Evolutionary conservation across 1,284 basidiomycete genomes (phyloP), one percentile per base, ranked within the genome.

Genomic region (Phellinidium pouzarii): DNA sequence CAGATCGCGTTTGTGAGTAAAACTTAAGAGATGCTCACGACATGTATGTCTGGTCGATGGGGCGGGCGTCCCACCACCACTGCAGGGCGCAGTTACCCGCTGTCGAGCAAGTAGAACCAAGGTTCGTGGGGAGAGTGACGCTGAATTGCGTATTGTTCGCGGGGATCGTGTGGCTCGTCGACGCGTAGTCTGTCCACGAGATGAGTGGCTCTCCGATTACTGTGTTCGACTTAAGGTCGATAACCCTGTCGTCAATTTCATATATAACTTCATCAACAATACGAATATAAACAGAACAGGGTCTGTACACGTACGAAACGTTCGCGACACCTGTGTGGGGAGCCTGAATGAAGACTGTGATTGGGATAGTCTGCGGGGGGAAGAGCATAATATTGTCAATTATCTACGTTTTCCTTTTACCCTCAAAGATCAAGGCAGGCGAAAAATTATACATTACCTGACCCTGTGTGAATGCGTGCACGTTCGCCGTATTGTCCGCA

Each of bases 11-110:
- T 31, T 31, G 7, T 31, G 29, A 7, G 29, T 31, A 31, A 31
- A 31, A 31, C 6, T 6, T 7, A 31, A 12, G 29, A 31, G 12
- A 31, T 12, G 12, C 29, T 31, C 12, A 40, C n/a, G 37, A n/a
- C 37, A 40, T 40, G 37, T 40, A 40, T 3, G 37, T 40, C 37
- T 40, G 37, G 37, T 40, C 37, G 37, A 40, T 40, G n/a, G 37
- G n/a, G 37, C 37, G 37, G n/a, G 37, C 37, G n/a, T 40, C 37
- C 37, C 37, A 40, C 37, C 37, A 40, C 37, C 37, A 40, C 37
- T 40, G 37, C 37, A 40, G 12, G 37, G 37, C 37, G 37, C 37
- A 40, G 19, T 40, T 20, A 3, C 37, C 37, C 14, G 37, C 37
- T 1, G 11, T 17, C 12, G 37, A 40, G 19, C 37, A 40, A 7